Conservation (phyloP, 495 filamentous ascomycete genomes). For the Apiosordaria backusii region DNA sequence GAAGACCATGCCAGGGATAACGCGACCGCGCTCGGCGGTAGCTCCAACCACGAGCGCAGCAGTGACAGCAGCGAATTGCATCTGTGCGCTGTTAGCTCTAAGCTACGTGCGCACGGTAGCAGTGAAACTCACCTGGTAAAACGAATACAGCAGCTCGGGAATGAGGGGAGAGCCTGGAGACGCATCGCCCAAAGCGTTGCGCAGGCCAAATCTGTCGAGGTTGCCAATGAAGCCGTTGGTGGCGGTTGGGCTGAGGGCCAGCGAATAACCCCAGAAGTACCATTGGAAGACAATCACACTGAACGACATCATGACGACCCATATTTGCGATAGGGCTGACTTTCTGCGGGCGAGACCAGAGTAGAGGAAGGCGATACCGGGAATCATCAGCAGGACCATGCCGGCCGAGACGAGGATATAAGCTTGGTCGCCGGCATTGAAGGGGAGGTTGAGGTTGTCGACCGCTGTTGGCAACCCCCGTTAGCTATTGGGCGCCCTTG, state of each 20-base stretch:
- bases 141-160: conserved; percentile 84
- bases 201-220: conserved; percentile 80
- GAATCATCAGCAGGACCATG: conserved; percentile 96
- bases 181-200: conserved; percentile 71
- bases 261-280: conserved; percentile 99
- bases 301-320: conserved; percentile 86
- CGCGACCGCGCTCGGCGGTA: conserved; percentile 87
- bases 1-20: conserved; percentile 95
- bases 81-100: conserved; percentile 45
- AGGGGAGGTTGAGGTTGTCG: conserved; percentile 65
- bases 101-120: not conserved
- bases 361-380: conserved; percentile 96
- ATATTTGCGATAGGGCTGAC: conserved; percentile 91
- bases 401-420: conserved; percentile 89
- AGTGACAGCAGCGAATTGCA: conserved; percentile 94
- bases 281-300: conserved; percentile 93
- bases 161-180: conserved; percentile 77
- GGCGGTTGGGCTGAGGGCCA: conserved; percentile 82
- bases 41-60: conserved; percentile 90
- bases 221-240: conserved; percentile 83
- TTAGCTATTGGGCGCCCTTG: not conserved
- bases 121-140: conserved; percentile 66
- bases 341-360: conserved; percentile 96
- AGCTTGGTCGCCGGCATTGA: conserved; percentile 71
- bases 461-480: conserved; percentile 40